A percentile compares a stretch with the other conserved stretches of the same genome.
Conservation (phyloP, 352 stramenopile species). For the Aphanomyces astaci region DNA sequence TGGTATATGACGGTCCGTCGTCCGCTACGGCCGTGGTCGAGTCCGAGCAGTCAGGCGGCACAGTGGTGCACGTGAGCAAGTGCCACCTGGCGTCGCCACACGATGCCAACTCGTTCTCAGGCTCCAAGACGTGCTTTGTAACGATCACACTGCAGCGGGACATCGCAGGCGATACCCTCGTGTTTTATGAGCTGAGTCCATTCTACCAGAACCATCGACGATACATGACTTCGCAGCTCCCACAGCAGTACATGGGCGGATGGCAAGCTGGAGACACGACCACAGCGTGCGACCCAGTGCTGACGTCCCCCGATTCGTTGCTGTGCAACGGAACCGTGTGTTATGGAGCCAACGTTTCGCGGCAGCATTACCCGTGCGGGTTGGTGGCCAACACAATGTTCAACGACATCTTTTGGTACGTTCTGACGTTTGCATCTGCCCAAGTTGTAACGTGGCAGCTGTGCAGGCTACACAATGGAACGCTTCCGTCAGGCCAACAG, state of each 20-base stretch:
- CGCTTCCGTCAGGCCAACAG: constrained; percentile 36
- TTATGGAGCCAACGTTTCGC: constrained; percentile 28
- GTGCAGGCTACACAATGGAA: constrained; percentile 46
- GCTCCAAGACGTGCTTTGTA: constrained; percentile 65
- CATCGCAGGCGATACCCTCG: constrained; percentile 30
- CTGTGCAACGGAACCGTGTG: constrained; percentile 38
- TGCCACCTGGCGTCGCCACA: constrained; percentile 36
- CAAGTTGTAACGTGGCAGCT: no score
- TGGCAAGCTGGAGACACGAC: constrained; percentile 36
- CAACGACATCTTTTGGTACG: constrained; percentile 75
- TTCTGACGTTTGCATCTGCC: not conserved
- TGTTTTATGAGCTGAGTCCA: constrained; percentile 60
- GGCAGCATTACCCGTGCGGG: constrained; percentile 55
- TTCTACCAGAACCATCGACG: constrained; percentile 70
- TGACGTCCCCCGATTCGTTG: constrained; percentile 34
- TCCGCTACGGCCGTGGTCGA: constrained; percentile 26
- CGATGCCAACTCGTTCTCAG: constrained; percentile 56
- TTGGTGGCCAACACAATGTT: constrained; percentile 78
- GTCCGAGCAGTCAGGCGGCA: constrained; percentile 31
- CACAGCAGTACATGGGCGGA: constrained; percentile 53
- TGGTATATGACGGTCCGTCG: constrained; percentile 44
- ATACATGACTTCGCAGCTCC: constrained; percentile 61
- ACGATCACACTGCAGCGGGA: constrained; percentile 44
- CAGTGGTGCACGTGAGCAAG: constrained; percentile 37
- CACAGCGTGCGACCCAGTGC: constrained; percentile 39